Conservation (phyloP, 768 basidiomycete species). For the Mycena vulgaris region DNA sequence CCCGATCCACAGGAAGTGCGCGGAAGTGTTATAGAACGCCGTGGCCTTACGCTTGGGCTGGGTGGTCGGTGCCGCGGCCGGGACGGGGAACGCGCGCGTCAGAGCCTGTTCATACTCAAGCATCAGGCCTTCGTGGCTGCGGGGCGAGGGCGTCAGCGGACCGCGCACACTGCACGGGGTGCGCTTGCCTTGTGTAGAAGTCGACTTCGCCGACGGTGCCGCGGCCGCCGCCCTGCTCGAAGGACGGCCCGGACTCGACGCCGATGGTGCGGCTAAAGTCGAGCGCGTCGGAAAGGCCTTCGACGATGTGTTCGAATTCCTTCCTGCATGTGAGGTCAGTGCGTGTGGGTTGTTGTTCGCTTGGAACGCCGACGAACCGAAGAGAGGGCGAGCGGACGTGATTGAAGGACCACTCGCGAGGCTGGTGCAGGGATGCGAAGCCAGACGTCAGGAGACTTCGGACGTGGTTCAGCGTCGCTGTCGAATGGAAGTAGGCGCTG, state of each 20-base stretch:
- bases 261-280: constrained; percentile 95
- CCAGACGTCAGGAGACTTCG: constrained; percentile 91
- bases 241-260: constrained; percentile 70
- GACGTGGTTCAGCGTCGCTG: constrained; percentile 93
- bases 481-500: constrained; percentile 97
- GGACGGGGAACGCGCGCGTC: constrained; percentile 77
- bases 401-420: constrained; percentile 90
- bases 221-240: constrained; percentile 80
- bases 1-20: constrained; percentile 97
- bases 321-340: constrained; percentile 55
- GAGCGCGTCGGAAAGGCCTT: constrained; percentile 89
- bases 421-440: constrained; percentile 94
- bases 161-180: not conserved
- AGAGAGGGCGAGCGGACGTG: constrained; percentile 91
- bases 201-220: constrained; percentile 90
- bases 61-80: constrained; percentile 38
- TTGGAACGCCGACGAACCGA: constrained; percentile 59
- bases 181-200: constrained; percentile 87
- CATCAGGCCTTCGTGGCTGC: constrained; percentile 93
- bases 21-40: constrained; percentile 90
- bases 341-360: not conserved
- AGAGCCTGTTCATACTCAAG: constrained; percentile 94
- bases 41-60: constrained; percentile 26
- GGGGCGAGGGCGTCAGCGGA: too few species aligned
- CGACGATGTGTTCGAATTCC: constrained; percentile 90